Evolutionary conservation across 306 rosid species (phyloP).

Genomic region (Trifolium dubium): DNA sequence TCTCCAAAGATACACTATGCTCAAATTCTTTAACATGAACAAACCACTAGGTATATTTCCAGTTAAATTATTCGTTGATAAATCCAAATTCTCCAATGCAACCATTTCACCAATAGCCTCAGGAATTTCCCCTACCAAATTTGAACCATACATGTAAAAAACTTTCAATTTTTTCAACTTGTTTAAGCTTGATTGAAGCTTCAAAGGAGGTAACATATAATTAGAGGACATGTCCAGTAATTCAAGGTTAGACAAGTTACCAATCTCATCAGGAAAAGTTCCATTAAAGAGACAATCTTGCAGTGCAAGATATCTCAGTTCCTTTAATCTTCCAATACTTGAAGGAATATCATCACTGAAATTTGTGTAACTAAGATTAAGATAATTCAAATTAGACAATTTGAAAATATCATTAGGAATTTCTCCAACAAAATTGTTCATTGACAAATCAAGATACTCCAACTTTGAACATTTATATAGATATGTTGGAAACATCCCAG

Average conservation of each 20-base stretch:
- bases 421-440: slow-evolving; percentile 53
- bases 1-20: slow-evolving; percentile 37
- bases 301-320: slow-evolving; percentile 48
- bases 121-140: slow-evolving; percentile 67
- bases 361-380: slow-evolving; percentile 49
- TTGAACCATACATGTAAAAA: slow-evolving; percentile 37
- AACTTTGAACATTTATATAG: slow-evolving; percentile 63
- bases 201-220: slow-evolving; percentile 9
- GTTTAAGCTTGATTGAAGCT: slow-evolving; percentile 41
- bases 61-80: slow-evolving; percentile 40
- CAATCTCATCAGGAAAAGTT: slow-evolving; percentile 55
- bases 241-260: slow-evolving; percentile 62
- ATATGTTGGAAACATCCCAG: slow-evolving; percentile 57
- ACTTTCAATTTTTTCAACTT: slow-evolving; percentile 55
- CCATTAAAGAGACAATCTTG: slow-evolving; percentile 44
- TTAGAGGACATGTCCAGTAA: slow-evolving; percentile 37
- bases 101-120: slow-evolving; percentile 58
- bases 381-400: slow-evolving; percentile 48
- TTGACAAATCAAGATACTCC: slow-evolving; percentile 47
- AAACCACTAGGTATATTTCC: slow-evolving; percentile 61
- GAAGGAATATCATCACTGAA: slow-evolving; percentile 67
- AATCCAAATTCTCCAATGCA: slow-evolving; percentile 56
- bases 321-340: slow-evolving; percentile 50
- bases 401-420: slow-evolving; percentile 60
- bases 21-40: slow-evolving; percentile 56